Conservation (phyloP, 495 filamentous ascomycete species). For the Penicilliopsis zonata region DNA sequence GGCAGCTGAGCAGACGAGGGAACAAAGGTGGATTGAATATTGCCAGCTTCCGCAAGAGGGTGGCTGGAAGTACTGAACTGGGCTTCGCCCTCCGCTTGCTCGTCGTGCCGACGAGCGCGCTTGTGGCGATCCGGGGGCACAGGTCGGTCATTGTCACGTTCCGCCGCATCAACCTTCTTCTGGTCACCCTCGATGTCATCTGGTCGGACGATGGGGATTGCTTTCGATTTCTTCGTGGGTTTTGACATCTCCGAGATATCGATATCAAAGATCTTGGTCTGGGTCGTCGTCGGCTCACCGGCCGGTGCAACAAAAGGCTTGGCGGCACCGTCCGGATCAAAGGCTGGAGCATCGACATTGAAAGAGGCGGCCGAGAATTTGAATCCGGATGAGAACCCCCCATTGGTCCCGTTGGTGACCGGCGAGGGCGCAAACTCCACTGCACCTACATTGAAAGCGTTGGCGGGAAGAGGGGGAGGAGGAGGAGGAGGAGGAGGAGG, state of each 20-base stretch:
- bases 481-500: no score
- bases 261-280: conserved; percentile 62
- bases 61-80: conserved; percentile 49
- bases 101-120: conserved; percentile 49
- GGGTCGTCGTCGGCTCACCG: conserved; percentile 11
- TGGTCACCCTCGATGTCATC: conserved; percentile 31
- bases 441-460: conserved; percentile 51
- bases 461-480: conserved; percentile 11
- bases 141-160: conserved; percentile 22
- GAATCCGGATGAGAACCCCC: conserved; percentile 40
- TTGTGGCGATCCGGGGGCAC: conserved; percentile 51
- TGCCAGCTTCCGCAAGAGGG: conserved; percentile 28
- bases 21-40: conserved; percentile 22
- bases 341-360: conserved; percentile 70
- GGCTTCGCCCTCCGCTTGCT: conserved; percentile 55
- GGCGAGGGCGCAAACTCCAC: conserved; percentile 58
- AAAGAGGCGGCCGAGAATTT: conserved; percentile 65
- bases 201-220: conserved; percentile 68
- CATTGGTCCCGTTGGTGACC: conserved; percentile 7
- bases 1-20: conserved; percentile 11
- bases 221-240: conserved; percentile 60
- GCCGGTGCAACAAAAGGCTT: conserved; percentile 14
- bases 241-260: conserved; percentile 51
- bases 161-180: conserved; percentile 33
- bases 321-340: conserved; percentile 46